phyloP scores from a whole-genome alignment of 1,284 basidiomycete species.

The Sanguinoderma infundibulare region DNA sequence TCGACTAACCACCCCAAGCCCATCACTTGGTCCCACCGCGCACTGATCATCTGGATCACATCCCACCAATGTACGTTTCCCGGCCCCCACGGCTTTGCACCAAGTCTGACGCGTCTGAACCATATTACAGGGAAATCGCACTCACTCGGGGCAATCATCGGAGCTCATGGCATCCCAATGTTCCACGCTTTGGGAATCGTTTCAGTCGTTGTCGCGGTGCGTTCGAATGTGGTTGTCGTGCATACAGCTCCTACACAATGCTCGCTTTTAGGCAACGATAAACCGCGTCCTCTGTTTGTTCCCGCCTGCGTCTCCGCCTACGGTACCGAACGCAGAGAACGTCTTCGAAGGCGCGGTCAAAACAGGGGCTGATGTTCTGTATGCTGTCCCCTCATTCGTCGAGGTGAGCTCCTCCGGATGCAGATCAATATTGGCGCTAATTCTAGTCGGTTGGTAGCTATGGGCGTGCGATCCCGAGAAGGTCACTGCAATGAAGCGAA shows the following conservation, averaged over 20 bases:
- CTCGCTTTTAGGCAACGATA: neutral
- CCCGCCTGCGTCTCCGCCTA: neutral
- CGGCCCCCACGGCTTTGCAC: neutral
- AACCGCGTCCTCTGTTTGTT: slow-evolving; percentile 24
- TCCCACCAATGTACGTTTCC: neutral
- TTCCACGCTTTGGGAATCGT: slow-evolving; percentile 14
- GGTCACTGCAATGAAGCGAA: slow-evolving; percentile 18
- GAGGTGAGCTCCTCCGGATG: slow-evolving; percentile 26
- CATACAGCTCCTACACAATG: too few species aligned
- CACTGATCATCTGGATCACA: neutral
- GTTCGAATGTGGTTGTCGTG: neutral
- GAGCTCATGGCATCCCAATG: slow-evolving; percentile 14
- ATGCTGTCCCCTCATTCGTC: slow-evolving; percentile 31
- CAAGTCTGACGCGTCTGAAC: neutral
- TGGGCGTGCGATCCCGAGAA: slow-evolving; percentile 27
- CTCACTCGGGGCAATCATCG: neutral
- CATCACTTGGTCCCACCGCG: slow-evolving; percentile 12
- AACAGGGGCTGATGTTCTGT: slow-evolving; percentile 23
- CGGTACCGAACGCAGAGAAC: slow-evolving; percentile 26
- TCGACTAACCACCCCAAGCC: slow-evolving; percentile 25
- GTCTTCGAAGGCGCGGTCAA: slow-evolving; percentile 25
- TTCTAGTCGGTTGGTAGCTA: slow-evolving; percentile 2
- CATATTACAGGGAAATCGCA: neutral
- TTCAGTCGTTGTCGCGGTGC: neutral
- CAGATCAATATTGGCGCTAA: neutral